These are phyloP conservation scores for Colletotrichum karsti DNA, from an alignment of 2,329 filamentous ascomycete genomes.

Conservation along the genomic window DNA sequence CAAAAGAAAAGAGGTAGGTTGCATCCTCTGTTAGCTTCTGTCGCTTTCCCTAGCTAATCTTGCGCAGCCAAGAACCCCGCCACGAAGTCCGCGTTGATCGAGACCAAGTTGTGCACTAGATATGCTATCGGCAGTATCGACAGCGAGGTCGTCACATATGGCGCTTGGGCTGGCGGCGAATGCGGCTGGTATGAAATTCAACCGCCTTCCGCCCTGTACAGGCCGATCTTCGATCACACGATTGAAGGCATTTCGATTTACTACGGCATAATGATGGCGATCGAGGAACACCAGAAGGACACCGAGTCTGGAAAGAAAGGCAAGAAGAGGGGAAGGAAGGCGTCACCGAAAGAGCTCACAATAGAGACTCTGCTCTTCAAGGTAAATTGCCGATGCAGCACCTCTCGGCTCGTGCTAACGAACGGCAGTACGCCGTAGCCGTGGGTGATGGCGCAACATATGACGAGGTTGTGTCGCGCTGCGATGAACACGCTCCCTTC, in stretches of 20 bases:
- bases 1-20: slow-evolving; percentile 52
- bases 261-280: slow-evolving; percentile 68
- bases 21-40: no score
- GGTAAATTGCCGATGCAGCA: slow-evolving; percentile 31
- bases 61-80: slow-evolving; percentile 42
- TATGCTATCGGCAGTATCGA: slow-evolving; percentile 64
- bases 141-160: slow-evolving; percentile 49
- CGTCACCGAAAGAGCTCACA: slow-evolving; percentile 10
- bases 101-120: slow-evolving; percentile 57
- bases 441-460: slow-evolving; percentile 61
- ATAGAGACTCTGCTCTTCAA: slow-evolving; percentile 39
- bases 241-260: slow-evolving; percentile 70
- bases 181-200: slow-evolving; percentile 75
- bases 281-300: slow-evolving; percentile 47
- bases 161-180: slow-evolving; percentile 72
- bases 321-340: slow-evolving; percentile 33
- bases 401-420: not conserved
- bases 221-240: slow-evolving; percentile 65
- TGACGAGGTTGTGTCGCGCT: slow-evolving; percentile 56
- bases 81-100: slow-evolving; percentile 51
- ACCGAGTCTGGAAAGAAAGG: slow-evolving; percentile 40
- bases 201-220: slow-evolving; percentile 65
- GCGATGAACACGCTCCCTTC: slow-evolving; percentile 58
- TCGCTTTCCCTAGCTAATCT: not conserved
- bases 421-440: slow-evolving; percentile 55